phyloP scores from a whole-genome alignment of 768 basidiomycete species.

The Zangia roseola region DNA sequence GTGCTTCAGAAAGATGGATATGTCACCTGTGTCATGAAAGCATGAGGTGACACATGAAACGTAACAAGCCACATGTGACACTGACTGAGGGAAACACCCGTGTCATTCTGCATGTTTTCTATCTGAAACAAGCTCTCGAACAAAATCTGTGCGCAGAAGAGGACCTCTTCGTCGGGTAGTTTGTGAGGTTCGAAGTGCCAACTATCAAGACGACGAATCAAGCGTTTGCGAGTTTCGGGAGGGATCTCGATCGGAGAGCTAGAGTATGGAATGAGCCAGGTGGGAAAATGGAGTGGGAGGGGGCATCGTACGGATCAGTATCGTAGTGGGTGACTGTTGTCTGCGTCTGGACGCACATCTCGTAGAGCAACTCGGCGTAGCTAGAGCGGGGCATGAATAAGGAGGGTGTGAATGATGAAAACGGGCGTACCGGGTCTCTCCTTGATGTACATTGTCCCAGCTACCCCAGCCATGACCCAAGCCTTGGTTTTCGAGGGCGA shows the following conservation, averaged over 20 bases:
- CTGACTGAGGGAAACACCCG: constrained; percentile 60
- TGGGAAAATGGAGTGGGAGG: neutral
- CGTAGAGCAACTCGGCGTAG: constrained; percentile 80
- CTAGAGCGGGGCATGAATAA: constrained; percentile 32
- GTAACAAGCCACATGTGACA: constrained; percentile 23
- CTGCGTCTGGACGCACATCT: constrained; percentile 81
- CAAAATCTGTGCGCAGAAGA: constrained; percentile 77
- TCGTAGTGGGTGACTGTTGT: constrained; percentile 60
- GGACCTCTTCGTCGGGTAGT: constrained; percentile 77
- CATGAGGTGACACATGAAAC: constrained; percentile 20
- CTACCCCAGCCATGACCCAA: constrained; percentile 73
- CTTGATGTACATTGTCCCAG: constrained; percentile 47
- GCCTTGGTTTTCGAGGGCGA: constrained; percentile 63
- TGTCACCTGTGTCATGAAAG: constrained; percentile 50
- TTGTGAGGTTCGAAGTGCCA: constrained; percentile 94
- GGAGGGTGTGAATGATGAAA: constrained; percentile 5
- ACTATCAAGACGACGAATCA: constrained; percentile 66
- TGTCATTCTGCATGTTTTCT: constrained; percentile 64
- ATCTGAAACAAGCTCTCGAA: constrained; percentile 85
- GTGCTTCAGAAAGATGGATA: constrained; percentile 78
- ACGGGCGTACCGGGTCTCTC: constrained; percentile 48
- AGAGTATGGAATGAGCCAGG: constrained; percentile 17
- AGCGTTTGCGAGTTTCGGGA: constrained; percentile 49
- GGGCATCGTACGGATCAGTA: constrained; percentile 24
- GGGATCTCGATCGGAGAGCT: constrained; percentile 51